Evolutionary conservation across 2,329 filamentous ascomycete genomes (phyloP).

Genomic region (Sphaerostilbella broomeana): DNA sequence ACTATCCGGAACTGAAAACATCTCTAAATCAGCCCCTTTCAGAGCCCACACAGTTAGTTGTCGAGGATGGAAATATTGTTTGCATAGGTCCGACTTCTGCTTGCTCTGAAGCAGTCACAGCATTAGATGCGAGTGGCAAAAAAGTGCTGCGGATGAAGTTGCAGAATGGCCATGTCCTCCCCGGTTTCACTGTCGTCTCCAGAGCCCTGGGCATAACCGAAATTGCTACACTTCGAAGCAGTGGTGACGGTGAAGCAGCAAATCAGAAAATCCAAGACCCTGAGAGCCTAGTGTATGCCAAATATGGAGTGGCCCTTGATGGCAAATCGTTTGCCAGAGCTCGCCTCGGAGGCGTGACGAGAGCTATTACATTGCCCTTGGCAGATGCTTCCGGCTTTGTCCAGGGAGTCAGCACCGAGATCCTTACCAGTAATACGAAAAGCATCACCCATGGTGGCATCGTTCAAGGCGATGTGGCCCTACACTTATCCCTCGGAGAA

Average conservation of each 20-base stretch:
- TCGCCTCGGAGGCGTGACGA: slow-evolving; percentile 37
- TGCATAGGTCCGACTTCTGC: slow-evolving; percentile 4
- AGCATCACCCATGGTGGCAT: slow-evolving; percentile 31
- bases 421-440: slow-evolving; percentile 11
- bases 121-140: neutral
- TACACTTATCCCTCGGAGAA: slow-evolving; percentile 32
- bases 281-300: slow-evolving; percentile 30
- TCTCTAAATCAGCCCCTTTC: neutral
- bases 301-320: slow-evolving; percentile 35
- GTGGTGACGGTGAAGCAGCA: slow-evolving; percentile 36
- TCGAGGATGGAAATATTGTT: slow-evolving; percentile 2
- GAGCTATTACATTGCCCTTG: slow-evolving; percentile 34
- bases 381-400: slow-evolving; percentile 24
- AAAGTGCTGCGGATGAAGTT: slow-evolving; percentile 5
- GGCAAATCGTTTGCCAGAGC: slow-evolving; percentile 36
- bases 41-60: slow-evolving; percentile 6
- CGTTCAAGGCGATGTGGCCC: slow-evolving; percentile 35
- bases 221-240: slow-evolving; percentile 37
- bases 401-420: slow-evolving; percentile 27
- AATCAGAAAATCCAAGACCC: slow-evolving; percentile 21
- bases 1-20: slow-evolving; percentile 8
- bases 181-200: slow-evolving; percentile 44
- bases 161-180: slow-evolving; percentile 20
- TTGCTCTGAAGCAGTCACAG: slow-evolving; percentile 1
- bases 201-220: slow-evolving; percentile 43